Evolutionary conservation across 164 flowering plant species (phyloP).

Genomic region (Magnolia sinica): DNA sequence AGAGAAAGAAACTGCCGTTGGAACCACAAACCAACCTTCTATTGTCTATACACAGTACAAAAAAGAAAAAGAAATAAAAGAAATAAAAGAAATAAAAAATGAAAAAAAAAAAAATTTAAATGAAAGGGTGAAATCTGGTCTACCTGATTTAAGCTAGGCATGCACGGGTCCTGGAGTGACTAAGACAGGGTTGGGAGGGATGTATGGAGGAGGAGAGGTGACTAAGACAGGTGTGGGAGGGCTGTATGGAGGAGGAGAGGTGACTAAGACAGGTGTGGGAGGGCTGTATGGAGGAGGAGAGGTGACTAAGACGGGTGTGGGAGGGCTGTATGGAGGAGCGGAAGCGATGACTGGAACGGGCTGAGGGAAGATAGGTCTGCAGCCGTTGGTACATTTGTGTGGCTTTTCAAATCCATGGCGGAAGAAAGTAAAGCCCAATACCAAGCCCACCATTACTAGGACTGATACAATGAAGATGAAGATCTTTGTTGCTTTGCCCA

Average conservation of each 20-base stretch:
- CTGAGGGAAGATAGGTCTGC: slow-evolving; percentile 19
- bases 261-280: slow-evolving; percentile 12
- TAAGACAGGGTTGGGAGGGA: slow-evolving; percentile 12
- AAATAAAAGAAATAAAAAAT: background rate
- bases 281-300: slow-evolving; percentile 13
- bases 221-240: background rate
- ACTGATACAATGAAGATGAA: slow-evolving; percentile 72
- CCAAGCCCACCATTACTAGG: slow-evolving; percentile 50
- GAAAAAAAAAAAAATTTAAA: background rate
- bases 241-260: slow-evolving; percentile 1
- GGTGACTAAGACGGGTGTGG: slow-evolving; percentile 13
- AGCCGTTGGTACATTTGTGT: slow-evolving; percentile 45
- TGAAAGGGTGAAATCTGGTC: background rate
- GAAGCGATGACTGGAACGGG: slow-evolving; percentile 19
- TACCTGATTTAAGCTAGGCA: background rate
- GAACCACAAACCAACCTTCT: background rate
- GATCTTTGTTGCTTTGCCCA: slow-evolving; percentile 94
- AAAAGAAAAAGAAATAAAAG: too few relatives aligned
- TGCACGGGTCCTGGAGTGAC: slow-evolving; percentile 32
- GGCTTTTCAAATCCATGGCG: slow-evolving; percentile 34
- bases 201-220: background rate
- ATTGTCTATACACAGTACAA: background rate
- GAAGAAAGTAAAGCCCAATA: slow-evolving; percentile 55
- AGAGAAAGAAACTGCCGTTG: background rate
- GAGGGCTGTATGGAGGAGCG: slow-evolving; percentile 9